Conservation (phyloP, 83 land plant species). For the Larix sibirica region DNA sequence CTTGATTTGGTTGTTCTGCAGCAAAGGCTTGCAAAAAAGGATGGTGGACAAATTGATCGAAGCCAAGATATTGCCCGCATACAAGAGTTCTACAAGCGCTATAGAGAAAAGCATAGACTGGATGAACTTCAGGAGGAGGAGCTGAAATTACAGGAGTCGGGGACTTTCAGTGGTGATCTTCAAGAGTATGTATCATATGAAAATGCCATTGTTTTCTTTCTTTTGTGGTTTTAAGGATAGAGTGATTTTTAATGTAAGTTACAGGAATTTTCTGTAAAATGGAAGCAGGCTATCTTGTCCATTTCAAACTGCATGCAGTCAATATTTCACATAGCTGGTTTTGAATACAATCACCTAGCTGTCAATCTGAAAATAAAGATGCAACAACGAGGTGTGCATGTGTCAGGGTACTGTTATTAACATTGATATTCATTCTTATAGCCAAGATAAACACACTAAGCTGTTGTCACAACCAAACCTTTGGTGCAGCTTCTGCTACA, state of each 20-base stretch:
- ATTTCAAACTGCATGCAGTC: neutral
- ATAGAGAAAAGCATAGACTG: constrained; percentile 71
- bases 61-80: constrained; percentile 76
- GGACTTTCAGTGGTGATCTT: constrained; percentile 61
- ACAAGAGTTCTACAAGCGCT: constrained; percentile 67
- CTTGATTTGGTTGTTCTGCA: constrained; percentile 28
- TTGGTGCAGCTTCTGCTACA: no score
- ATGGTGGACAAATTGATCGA: constrained; percentile 75
- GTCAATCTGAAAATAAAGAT: neutral
- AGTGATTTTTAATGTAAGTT: neutral
- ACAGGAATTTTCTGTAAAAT: neutral
- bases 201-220: neutral
- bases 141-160: constrained; percentile 56
- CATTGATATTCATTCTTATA: no score
- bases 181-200: constrained; percentile 49
- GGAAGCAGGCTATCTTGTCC: neutral
- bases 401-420: no score
- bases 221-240: neutral
- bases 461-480: no score
- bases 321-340: neutral
- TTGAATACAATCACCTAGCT: neutral
- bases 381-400: neutral
- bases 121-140: constrained; percentile 81
- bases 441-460: no score
- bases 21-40: constrained; percentile 87